Evolutionary conservation across 2,329 filamentous ascomycete species (phyloP).

Genomic region (Epichloe aotearoae): DNA sequence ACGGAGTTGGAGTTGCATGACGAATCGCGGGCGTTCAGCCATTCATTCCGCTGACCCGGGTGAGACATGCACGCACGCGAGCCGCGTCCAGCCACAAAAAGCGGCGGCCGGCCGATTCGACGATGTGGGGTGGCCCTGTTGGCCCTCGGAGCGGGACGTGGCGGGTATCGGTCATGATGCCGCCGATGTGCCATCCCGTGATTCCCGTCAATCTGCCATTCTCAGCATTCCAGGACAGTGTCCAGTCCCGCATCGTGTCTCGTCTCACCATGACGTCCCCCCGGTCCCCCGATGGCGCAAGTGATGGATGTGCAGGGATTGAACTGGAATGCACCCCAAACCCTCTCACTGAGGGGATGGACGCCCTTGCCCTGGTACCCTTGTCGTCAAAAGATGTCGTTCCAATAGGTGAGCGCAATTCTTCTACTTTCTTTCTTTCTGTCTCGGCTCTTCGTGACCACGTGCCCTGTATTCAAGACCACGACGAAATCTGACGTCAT

Average conservation of each 20-base stretch:
- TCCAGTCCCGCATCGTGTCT: neutral
- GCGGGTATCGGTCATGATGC: neutral
- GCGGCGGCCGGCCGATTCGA: neutral
- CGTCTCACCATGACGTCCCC: neutral
- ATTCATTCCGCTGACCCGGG: neutral
- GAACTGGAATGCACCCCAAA: neutral
- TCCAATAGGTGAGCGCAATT: too few species aligned
- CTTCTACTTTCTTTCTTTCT: too few species aligned
- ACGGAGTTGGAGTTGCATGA: neutral
- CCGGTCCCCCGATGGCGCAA: neutral
- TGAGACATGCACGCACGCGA: too few species aligned
- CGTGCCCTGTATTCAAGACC: too few species aligned
- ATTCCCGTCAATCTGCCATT: too few species aligned
- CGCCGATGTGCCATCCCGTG: neutral
- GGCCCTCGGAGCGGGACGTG: neutral
- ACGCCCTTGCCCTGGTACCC: too few species aligned
- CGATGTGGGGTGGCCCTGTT: neutral
- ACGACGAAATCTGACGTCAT: too few species aligned
- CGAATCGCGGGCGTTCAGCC: neutral
- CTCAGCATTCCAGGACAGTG: neutral
- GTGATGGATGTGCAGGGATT: neutral
- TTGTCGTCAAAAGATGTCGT: too few species aligned
- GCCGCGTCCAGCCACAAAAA: too few species aligned
- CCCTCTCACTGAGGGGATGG: neutral
- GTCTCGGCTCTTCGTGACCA: too few species aligned